Conservation (phyloP, 306 rosid species). For the Cucumis melo region DNA sequence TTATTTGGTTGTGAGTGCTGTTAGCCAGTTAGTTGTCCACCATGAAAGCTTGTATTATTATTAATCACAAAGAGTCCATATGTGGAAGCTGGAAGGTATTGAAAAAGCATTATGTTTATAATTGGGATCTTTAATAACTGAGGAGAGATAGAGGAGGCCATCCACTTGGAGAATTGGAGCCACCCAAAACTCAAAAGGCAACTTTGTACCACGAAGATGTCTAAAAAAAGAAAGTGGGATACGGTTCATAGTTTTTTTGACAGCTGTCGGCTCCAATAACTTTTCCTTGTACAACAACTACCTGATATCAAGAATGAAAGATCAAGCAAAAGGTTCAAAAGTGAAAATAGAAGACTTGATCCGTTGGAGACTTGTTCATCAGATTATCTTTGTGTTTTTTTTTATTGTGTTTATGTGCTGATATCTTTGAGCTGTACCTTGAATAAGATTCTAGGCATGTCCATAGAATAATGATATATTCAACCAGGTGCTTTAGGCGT, state of each 20-base stretch:
- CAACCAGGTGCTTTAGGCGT: not conserved
- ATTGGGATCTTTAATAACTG: not conserved
- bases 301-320: not conserved
- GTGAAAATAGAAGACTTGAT: not conserved
- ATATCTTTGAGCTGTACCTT: not conserved
- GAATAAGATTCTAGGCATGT: not conserved
- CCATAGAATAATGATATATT: not conserved
- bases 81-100: slow-evolving; percentile 1
- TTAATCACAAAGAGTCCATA: not conserved
- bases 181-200: not conserved
- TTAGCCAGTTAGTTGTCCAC: not conserved
- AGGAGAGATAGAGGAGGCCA: not conserved
- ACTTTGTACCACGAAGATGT: not conserved
- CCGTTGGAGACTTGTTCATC: not conserved
- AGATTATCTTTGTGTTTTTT: not conserved
- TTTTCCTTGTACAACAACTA: not conserved
- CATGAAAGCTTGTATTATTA: not conserved
- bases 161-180: not conserved
- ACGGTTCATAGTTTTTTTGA: not conserved
- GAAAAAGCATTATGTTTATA: not conserved
- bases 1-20: not conserved
- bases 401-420: not conserved
- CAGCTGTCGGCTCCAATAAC: not conserved
- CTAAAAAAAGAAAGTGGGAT: slow-evolving; percentile 4
- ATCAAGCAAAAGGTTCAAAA: not conserved